These are phyloP conservation scores for Triticum timopheevii DNA, from an alignment of 176 grass and related monocot species.

Conservation along the genomic window DNA sequence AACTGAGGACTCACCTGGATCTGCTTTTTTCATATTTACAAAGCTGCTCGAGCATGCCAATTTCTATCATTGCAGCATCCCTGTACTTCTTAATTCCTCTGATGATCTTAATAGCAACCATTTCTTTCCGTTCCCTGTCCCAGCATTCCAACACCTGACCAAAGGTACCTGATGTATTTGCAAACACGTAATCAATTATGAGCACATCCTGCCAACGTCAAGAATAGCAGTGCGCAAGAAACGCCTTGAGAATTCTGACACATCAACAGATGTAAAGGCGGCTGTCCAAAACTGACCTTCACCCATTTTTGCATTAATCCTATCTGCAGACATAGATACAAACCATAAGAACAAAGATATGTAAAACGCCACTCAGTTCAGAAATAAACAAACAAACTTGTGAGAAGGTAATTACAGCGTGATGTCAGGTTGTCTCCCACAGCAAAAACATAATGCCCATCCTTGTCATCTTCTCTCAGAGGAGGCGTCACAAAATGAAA, in stretches of 20 bases:
- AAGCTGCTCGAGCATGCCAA: conserved; percentile 66
- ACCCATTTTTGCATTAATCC: conserved; percentile 88
- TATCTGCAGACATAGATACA: conserved; percentile 54
- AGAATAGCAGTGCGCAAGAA: background rate
- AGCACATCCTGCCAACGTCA: background rate
- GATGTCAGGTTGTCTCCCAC: conserved; percentile 89
- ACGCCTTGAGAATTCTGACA: background rate
- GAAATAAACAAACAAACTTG: background rate
- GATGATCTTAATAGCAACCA: conserved; percentile 84
- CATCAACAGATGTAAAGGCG: background rate
- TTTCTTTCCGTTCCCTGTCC: conserved; percentile 70
- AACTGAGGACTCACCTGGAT: conserved; percentile 46
- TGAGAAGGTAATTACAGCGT: conserved; percentile 70
- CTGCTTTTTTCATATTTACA: conserved; percentile 63
- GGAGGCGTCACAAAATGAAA: conserved; percentile 58
- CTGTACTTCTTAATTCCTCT: conserved; percentile 68
- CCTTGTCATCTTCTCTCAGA: conserved; percentile 86
- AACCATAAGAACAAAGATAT: conserved; percentile 11
- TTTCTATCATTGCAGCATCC: conserved; percentile 85
- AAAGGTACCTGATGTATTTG: conserved; percentile 68
- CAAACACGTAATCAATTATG: conserved; percentile 25
- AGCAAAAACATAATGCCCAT: conserved; percentile 92
- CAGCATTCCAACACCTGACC: conserved; percentile 83
- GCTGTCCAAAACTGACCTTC: conserved; percentile 64
- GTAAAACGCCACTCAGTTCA: background rate